phyloP scores from a whole-genome alignment of 202 grass and related monocot genomes.

The Sporobolus alterniflorus region DNA sequence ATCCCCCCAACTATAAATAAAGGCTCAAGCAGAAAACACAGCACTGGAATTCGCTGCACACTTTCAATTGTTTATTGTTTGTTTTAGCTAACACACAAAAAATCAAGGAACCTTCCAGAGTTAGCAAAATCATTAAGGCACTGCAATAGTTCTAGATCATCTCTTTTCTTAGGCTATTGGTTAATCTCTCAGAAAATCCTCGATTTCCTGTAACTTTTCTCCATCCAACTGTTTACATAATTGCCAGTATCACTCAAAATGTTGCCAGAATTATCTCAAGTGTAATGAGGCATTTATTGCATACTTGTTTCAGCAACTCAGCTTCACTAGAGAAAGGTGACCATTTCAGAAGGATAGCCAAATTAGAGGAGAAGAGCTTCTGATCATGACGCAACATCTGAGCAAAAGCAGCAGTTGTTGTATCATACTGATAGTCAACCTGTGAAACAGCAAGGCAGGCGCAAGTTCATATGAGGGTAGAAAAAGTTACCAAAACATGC shows the following conservation, averaged over 20 bases:
- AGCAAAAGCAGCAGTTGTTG: slow-evolving; percentile 48
- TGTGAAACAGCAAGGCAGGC: slow-evolving; percentile 54
- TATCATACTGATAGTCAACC: slow-evolving; percentile 86
- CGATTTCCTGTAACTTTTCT: slow-evolving; percentile 12
- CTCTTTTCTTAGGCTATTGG: slow-evolving; percentile 15
- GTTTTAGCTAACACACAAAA: no score
- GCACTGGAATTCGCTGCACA: no score
- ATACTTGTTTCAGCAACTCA: slow-evolving; percentile 88
- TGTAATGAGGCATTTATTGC: slow-evolving; percentile 22
- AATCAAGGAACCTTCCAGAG: background rate
- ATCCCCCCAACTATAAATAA: no score
- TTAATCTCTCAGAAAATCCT: slow-evolving; percentile 10
- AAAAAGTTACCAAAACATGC: slow-evolving; percentile 23
- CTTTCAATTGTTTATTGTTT: no score
- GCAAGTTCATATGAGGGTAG: slow-evolving; percentile 20
- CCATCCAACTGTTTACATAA: slow-evolving; percentile 11
- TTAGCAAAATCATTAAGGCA: slow-evolving; percentile 16
- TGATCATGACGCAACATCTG: slow-evolving; percentile 75
- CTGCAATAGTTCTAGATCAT: slow-evolving; percentile 11
- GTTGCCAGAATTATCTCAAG: slow-evolving; percentile 33
- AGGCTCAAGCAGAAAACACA: no score
- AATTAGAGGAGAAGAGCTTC: slow-evolving; percentile 91
- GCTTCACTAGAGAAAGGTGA: slow-evolving; percentile 88
- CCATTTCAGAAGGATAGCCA: slow-evolving; percentile 86
- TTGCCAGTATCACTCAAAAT: slow-evolving; percentile 26